A percentile compares a stretch with the other conserved stretches of the same genome.
These are phyloP conservation scores for Mucor mucedo DNA, from an alignment of 371 early-diverging fungal genomes.

Conservation along the genomic window DNA sequence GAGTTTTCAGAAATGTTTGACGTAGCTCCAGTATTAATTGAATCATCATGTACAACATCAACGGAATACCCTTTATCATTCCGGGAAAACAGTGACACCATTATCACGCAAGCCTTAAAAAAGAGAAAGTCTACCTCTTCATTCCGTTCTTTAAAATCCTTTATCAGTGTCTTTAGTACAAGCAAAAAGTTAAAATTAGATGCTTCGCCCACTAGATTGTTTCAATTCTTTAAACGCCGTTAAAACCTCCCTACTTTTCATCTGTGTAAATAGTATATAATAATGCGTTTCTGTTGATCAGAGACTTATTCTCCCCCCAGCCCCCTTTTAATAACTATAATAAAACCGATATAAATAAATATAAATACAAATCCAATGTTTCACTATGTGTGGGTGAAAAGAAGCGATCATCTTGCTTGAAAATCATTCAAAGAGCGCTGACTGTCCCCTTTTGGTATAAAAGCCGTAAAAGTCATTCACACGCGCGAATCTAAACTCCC, in stretches of 20 bases:
- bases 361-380: no score
- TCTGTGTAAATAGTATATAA: neutral
- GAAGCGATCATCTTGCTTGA: no score
- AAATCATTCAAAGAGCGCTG: no score
- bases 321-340: neutral
- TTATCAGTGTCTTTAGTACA: constrained; percentile 11
- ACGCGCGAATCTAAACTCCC: no score
- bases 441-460: no score
- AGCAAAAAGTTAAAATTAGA: constrained; percentile 11
- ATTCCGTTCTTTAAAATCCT: constrained; percentile 16
- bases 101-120: neutral
- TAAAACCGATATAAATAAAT: no score
- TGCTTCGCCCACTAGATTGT: neutral
- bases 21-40: constrained; percentile 8
- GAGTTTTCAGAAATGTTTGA: neutral
- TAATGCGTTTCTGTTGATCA: constrained; percentile 2
- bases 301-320: neutral
- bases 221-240: constrained; percentile 11
- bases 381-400: no score
- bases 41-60: constrained; percentile 18
- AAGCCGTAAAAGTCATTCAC: no score
- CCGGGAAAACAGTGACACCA: neutral
- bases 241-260: neutral
- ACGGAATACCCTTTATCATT: neutral
- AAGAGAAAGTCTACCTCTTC: constrained; percentile 21